Conservation (phyloP, 1,139 yeast species). For the Kurtzmaniella natalensis region DNA sequence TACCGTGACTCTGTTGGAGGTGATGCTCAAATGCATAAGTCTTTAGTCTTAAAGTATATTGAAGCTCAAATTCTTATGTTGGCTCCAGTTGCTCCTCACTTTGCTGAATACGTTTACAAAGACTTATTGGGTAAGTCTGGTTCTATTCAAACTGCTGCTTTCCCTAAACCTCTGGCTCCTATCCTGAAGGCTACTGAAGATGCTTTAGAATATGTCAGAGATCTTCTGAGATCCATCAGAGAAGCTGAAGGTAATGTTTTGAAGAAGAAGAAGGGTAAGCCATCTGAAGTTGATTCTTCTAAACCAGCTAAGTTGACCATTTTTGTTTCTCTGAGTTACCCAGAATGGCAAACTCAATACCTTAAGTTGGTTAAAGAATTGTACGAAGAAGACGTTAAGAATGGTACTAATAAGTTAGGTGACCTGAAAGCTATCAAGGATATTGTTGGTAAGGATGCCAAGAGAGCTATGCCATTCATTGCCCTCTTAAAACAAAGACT, state of each 20-base stretch:
- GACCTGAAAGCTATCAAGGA: conserved; percentile 60
- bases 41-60: conserved; percentile 74
- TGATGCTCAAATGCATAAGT: conserved; percentile 73
- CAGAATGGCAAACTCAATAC: conserved; percentile 93
- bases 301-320: conserved; percentile 71
- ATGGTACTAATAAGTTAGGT: conserved; percentile 42
- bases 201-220: conserved; percentile 74
- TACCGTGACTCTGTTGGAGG: conserved; percentile 76
- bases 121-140: conserved; percentile 64
- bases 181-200: conserved; percentile 59
- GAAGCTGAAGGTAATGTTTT: conserved; percentile 86
- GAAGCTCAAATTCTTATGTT: conserved; percentile 80
- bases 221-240: conserved; percentile 76
- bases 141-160: conserved; percentile 67
- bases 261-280: conserved; percentile 85
- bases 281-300: conserved; percentile 65
- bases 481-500: conserved; percentile 79
- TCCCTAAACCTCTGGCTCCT: conserved; percentile 73
- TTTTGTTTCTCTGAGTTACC: conserved; percentile 78
- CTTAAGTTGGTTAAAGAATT: conserved; percentile 79
- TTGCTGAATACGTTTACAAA: conserved; percentile 83
- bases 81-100: conserved; percentile 95
- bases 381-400: conserved; percentile 39
- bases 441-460: conserved; percentile 74
- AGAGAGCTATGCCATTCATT: conserved; percentile 97